Percentiles rank a stretch among this genome's conserved stretches.
Conservation (phyloP, 1,284 basidiomycete genomes). For the Ustilago xerochloae region DNA sequence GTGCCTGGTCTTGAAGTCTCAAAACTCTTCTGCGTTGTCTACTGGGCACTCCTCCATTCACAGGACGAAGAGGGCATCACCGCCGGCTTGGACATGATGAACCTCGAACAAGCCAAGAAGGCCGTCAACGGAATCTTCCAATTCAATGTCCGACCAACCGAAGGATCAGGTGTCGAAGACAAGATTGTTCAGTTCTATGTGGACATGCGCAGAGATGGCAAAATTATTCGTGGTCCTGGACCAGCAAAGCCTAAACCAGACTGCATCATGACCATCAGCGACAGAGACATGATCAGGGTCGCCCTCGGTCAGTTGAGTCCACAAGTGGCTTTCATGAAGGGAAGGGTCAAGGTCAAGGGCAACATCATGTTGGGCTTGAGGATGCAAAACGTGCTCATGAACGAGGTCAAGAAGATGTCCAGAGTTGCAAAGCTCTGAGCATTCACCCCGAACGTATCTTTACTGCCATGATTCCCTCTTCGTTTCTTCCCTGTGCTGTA, state of each 20-base stretch:
- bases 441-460: too few relatives aligned
- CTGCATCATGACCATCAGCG: constrained; percentile 48
- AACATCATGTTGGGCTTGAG: constrained; percentile 59
- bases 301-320: constrained; percentile 54
- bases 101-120: constrained; percentile 50
- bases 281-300: constrained; percentile 58
- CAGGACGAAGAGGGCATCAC: constrained; percentile 43
- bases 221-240: constrained; percentile 39
- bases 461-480: not conserved
- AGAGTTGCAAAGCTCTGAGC: constrained; percentile 48
- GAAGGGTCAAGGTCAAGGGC: constrained; percentile 56
- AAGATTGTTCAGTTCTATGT: constrained; percentile 50
- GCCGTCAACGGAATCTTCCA: constrained; percentile 55
- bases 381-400: constrained; percentile 55
- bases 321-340: constrained; percentile 58
- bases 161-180: constrained; percentile 16
- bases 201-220: constrained; percentile 54
- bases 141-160: constrained; percentile 48
- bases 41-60: constrained; percentile 52
- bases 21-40: constrained; percentile 44
- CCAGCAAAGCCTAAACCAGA: constrained; percentile 57
- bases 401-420: constrained; percentile 55
- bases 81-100: constrained; percentile 56
- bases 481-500: not conserved
- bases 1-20: constrained; percentile 47